These are phyloP conservation scores for Heimioporus sp. DNA, from an alignment of 768 basidiomycete species.

Conservation along the genomic window DNA sequence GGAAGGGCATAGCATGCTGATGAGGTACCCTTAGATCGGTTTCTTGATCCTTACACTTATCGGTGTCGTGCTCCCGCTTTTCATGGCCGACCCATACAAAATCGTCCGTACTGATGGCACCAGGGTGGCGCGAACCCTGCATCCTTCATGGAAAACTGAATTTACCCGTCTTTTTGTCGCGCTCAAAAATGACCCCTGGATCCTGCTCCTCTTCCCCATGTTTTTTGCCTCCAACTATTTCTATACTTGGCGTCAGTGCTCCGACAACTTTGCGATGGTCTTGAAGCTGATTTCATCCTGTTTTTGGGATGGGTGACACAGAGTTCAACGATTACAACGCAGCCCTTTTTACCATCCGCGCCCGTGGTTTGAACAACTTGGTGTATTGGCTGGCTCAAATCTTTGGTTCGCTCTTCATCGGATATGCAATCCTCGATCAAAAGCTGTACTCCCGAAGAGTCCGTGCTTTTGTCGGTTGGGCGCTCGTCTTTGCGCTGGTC, in stretches of 20 bases:
- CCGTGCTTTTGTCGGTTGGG: conserved; percentile 73
- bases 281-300: not conserved
- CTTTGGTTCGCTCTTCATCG: conserved; percentile 70
- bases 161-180: conserved; percentile 65
- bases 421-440: conserved; percentile 61
- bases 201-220: conserved; percentile 80
- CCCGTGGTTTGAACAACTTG: conserved; percentile 75
- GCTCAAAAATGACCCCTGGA: conserved; percentile 66
- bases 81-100: conserved; percentile 70
- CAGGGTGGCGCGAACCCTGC: conserved; percentile 53
- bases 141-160: conserved; percentile 78
- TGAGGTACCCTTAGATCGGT: conserved; percentile 48
- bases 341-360: conserved; percentile 75
- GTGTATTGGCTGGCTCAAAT: conserved; percentile 82
- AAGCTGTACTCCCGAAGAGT: conserved; percentile 53
- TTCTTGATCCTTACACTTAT: conserved; percentile 72
- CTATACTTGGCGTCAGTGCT: conserved; percentile 73
- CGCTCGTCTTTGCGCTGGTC: conserved; percentile 58
- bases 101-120: conserved; percentile 78
- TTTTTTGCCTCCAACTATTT: conserved; percentile 85
- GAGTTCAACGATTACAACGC: conserved; percentile 83
- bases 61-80: conserved; percentile 60
- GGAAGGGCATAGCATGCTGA: not conserved
- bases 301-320: conserved; percentile 26
- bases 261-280: not conserved